A percentile compares a stretch with the other conserved stretches of the same genome.
Conservation (phyloP, 371 early-diverging fungal genomes). For the Mortierella sp. region DNA sequence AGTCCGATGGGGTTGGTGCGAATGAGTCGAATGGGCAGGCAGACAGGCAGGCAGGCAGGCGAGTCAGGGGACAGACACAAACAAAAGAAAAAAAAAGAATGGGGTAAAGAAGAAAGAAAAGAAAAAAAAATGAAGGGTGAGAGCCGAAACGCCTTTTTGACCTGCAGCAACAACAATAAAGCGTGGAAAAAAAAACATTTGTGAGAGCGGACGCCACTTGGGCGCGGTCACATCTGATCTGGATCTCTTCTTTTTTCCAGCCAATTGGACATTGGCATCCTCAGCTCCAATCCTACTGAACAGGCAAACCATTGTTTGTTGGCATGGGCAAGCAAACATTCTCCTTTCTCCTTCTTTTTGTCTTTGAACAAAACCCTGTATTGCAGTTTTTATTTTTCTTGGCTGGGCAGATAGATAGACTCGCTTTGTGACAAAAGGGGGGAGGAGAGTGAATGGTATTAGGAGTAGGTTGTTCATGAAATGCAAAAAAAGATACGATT, state of each 20-base stretch:
- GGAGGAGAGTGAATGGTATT: background rate
- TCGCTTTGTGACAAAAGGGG: background rate
- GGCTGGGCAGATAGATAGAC: background rate
- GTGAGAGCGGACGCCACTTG: background rate
- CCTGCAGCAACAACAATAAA: background rate
- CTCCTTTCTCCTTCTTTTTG: too few relatives aligned
- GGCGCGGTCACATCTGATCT: slow-evolving; percentile 9
- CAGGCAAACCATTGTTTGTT: background rate
- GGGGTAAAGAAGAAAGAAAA: background rate
- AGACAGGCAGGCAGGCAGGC: background rate
- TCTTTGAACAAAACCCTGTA: background rate
- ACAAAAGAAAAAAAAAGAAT: background rate
- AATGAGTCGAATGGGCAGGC: background rate
- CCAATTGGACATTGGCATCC: background rate
- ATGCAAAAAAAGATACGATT: slow-evolving; percentile 8
- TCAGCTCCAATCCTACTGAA: background rate
- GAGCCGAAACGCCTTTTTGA: slow-evolving; percentile 6
- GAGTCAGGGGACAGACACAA: background rate
- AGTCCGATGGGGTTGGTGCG: background rate
- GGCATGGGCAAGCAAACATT: too few relatives aligned
- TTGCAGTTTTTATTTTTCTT: background rate
- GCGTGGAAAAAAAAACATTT: slow-evolving; percentile 6
- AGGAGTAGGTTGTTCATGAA: background rate
- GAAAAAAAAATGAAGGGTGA: background rate
- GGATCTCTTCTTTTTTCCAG: background rate